Evolutionary conservation across 2,329 filamentous ascomycete species (phyloP).

Genomic region (Pestalotiopsis sp.): DNA sequence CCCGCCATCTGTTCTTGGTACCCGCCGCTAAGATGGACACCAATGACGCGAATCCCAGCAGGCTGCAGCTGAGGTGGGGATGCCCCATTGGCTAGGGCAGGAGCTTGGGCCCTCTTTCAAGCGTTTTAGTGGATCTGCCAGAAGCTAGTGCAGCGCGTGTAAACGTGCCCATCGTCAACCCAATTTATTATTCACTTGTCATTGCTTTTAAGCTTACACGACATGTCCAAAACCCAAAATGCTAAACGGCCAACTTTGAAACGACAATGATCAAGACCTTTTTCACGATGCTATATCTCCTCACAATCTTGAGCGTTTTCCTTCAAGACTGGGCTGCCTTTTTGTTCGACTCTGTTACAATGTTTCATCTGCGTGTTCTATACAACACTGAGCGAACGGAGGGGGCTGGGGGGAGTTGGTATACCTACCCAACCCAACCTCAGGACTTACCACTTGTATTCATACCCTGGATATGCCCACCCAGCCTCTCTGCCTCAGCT

Average conservation of each 20-base stretch:
- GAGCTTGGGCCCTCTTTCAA: background rate
- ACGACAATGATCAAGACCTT: background rate
- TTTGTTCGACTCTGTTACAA: background rate
- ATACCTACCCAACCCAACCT: slow-evolving; percentile 4
- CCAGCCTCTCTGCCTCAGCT: slow-evolving; percentile 8
- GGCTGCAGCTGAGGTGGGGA: background rate
- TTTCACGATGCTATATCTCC: background rate
- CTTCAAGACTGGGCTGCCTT: background rate
- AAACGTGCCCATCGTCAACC: background rate
- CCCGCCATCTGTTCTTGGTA: background rate
- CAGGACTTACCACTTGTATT: slow-evolving; percentile 2
- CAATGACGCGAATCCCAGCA: background rate
- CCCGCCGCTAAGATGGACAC: background rate
- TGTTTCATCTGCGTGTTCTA: slow-evolving; percentile 5
- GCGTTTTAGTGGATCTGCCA: background rate
- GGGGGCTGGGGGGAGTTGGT: slow-evolving; percentile 5
- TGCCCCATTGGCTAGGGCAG: background rate
- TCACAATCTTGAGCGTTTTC: background rate
- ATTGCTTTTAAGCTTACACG: background rate
- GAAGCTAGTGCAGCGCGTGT: background rate
- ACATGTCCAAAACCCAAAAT: background rate
- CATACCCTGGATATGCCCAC: background rate
- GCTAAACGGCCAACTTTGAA: background rate
- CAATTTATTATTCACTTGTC: background rate
- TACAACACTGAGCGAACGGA: background rate